Evolutionary conservation across 2,329 filamentous ascomycete genomes (phyloP).

Genomic region (Pseudogymnoascus sp.): DNA sequence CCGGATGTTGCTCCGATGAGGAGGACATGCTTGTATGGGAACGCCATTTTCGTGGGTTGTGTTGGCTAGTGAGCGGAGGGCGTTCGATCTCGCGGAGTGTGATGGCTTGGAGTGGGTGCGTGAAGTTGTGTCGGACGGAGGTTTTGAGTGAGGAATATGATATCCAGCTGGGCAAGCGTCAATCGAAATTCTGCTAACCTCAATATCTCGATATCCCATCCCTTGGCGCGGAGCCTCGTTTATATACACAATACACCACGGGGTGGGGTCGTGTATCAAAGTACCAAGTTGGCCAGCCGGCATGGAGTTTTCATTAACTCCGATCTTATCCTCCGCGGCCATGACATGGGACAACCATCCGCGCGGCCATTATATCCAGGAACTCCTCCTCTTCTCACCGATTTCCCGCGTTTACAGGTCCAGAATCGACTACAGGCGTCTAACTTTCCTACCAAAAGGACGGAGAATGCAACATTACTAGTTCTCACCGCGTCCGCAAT

Average conservation of each 20-base stretch:
- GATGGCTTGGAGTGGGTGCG: not conserved
- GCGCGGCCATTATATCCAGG: not conserved
- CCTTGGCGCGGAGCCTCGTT: not conserved
- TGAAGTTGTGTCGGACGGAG: not conserved
- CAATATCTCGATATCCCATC: not conserved
- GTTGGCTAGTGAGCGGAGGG: no score
- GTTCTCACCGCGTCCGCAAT: no score
- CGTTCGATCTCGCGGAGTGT: not conserved
- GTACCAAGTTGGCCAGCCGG: not conserved
- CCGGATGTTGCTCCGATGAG: constrained; percentile 47
- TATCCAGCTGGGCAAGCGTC: not conserved
- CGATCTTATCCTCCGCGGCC: not conserved
- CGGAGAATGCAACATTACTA: not conserved
- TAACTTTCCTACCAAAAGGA: not conserved
- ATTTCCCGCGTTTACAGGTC: not conserved
- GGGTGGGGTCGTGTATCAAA: not conserved
- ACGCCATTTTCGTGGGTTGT: constrained; percentile 34
- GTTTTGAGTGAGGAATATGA: not conserved
- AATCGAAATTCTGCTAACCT: not conserved
- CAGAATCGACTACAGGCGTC: not conserved
- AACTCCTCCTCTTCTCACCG: not conserved
- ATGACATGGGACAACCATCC: not conserved
- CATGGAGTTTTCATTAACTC: not conserved
- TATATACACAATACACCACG: not conserved
- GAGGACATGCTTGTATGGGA: constrained; percentile 47